A percentile compares a stretch with the other conserved stretches of the same genome.
Evolutionary conservation across 345 rosid species (phyloP).

Genomic region (Citrus reticulata): DNA sequence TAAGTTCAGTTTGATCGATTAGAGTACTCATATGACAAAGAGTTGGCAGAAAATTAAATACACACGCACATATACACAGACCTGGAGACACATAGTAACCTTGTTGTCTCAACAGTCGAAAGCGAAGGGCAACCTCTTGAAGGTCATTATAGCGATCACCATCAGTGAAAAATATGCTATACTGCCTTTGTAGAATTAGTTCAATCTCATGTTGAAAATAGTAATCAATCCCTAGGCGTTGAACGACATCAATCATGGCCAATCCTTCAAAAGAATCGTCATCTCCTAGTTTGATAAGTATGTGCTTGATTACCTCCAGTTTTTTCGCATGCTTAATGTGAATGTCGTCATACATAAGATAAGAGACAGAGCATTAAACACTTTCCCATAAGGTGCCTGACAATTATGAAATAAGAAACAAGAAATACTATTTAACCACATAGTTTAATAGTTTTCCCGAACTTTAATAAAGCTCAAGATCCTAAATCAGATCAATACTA

Average conservation of each 20-base stretch:
- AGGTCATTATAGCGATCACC: constrained; percentile 1
- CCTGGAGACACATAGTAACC: constrained; percentile 27
- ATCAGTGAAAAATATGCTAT: neutral
- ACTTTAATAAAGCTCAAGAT: too few species aligned
- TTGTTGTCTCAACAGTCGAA: constrained; percentile 22
- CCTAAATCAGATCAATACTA: too few species aligned
- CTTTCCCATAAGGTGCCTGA: neutral
- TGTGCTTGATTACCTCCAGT: neutral
- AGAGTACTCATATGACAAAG: too few species aligned
- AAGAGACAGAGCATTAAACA: neutral
- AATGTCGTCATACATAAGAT: neutral
- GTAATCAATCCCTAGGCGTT: constrained; percentile 1
- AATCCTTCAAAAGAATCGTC: neutral
- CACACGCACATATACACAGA: neutral
- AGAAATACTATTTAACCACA: too few species aligned
- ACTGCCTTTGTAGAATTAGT: constrained; percentile 12
- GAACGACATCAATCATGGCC: constrained; percentile 2
- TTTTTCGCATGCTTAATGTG: neutral
- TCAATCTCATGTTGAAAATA: constrained; percentile 27
- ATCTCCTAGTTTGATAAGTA: neutral
- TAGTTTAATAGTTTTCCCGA: too few species aligned
- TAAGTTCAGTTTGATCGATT: neutral
- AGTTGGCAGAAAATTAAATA: too few species aligned
- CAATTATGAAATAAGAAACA: too few species aligned
- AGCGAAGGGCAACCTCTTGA: constrained; percentile 18